phyloP scores from a whole-genome alignment of 352 stramenopile species.

The Nothophytophthora sp. region DNA sequence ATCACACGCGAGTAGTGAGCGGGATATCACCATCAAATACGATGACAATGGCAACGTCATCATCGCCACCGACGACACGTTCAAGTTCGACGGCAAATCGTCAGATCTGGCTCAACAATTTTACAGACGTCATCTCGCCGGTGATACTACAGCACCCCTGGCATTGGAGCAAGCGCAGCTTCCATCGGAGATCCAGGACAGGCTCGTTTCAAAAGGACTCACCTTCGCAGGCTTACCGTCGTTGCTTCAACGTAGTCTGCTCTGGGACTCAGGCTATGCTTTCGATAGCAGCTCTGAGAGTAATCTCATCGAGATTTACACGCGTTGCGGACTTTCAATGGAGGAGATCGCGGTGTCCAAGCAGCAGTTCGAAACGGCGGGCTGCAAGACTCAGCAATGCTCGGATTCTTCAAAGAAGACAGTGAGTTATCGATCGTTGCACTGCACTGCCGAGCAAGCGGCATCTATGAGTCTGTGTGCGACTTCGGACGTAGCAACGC shows the following conservation, averaged over 20 bases:
- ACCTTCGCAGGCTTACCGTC: constrained; percentile 22
- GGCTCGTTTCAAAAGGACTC: constrained; percentile 14
- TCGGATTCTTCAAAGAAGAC: background rate
- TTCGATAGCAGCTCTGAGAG: constrained; percentile 7
- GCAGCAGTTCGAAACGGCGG: constrained; percentile 15
- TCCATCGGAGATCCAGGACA: constrained; percentile 17
- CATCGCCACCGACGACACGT: constrained; percentile 9
- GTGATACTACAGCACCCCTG: constrained; percentile 2
- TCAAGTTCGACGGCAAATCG: constrained; percentile 25
- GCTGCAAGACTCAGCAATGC: constrained; percentile 10
- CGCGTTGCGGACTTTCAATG: constrained; percentile 33
- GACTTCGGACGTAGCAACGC: background rate
- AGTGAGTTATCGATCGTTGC: background rate
- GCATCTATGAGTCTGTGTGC: constrained; percentile 7
- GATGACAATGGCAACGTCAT: constrained; percentile 17
- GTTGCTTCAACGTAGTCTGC: constrained; percentile 29
- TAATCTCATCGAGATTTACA: constrained; percentile 21
- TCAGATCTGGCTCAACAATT: constrained; percentile 41
- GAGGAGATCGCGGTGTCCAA: constrained; percentile 28
- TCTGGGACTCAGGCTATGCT: constrained; percentile 41
- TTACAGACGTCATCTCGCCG: constrained; percentile 19
- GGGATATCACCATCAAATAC: background rate
- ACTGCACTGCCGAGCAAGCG: background rate
- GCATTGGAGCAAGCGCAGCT: background rate
- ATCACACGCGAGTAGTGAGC: background rate